Percentiles rank a stretch among this genome's conserved stretches.
phyloP scores from a whole-genome alignment of 345 rosid species.

The Dimocarpus longan region DNA sequence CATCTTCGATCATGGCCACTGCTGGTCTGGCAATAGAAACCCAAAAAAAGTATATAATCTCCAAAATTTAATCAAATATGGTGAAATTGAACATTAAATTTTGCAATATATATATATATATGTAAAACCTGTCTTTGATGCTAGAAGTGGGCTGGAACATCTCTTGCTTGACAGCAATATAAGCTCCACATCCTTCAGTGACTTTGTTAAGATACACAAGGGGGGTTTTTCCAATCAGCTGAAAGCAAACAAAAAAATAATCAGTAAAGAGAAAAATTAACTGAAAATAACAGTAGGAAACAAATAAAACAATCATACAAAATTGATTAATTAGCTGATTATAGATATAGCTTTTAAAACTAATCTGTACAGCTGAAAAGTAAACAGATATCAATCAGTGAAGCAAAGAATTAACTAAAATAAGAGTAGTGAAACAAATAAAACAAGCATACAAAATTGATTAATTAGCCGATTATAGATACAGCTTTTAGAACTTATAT shows the following conservation, averaged over 20 bases:
- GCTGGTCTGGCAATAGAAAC: slow-evolving; percentile 63
- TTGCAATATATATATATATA: too few relatives aligned
- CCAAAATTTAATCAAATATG: not conserved
- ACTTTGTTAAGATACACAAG: slow-evolving; percentile 83
- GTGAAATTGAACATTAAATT: not conserved
- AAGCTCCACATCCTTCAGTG: slow-evolving; percentile 90
- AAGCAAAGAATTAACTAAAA: not conserved
- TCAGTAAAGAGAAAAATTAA: not conserved
- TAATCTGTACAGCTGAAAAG: too few relatives aligned
- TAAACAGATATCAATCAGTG: not conserved
- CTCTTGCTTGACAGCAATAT: slow-evolving; percentile 86
- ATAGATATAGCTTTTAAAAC: not conserved
- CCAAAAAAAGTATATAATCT: not conserved
- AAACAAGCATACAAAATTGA: not conserved
- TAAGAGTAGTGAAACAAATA: not conserved
- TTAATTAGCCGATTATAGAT: not conserved
- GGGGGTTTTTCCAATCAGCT: slow-evolving; percentile 87
- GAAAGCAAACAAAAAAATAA: slow-evolving; percentile 7
- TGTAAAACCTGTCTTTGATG: slow-evolving; percentile 79
- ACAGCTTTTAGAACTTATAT: not conserved
- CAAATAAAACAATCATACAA: not conserved
- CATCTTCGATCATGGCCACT: slow-evolving; percentile 76
- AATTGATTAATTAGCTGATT: not conserved
- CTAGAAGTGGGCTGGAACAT: slow-evolving; percentile 94
- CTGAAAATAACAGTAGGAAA: not conserved